These are phyloP conservation scores for Apophysomyces sp. DNA, from an alignment of 371 early-diverging fungal genomes.

Conservation along the genomic window DNA sequence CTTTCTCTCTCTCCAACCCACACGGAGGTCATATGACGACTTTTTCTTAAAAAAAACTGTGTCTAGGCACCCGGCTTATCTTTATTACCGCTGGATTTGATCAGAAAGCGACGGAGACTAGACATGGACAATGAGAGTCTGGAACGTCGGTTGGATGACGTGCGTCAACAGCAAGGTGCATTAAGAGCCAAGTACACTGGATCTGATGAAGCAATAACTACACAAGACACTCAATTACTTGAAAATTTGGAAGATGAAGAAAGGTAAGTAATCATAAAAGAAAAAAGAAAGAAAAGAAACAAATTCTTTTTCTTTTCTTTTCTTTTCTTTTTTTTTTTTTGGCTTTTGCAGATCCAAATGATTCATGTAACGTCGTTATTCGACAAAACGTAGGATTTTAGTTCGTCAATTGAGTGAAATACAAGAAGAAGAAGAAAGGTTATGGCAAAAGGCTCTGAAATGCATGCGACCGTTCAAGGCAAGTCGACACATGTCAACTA, in stretches of 20 bases:
- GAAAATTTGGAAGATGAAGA: constrained; percentile 42
- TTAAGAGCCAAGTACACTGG: constrained; percentile 29
- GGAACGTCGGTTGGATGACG: constrained; percentile 12
- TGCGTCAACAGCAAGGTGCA: constrained; percentile 33
- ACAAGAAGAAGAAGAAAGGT: constrained; percentile 16
- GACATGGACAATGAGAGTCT: constrained; percentile 26
- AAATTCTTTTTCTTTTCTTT: background rate
- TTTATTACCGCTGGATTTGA: constrained; percentile 33
- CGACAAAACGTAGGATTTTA: constrained; percentile 29
- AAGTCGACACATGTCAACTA: constrained; percentile 3
- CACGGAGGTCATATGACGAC: no score
- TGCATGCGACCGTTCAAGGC: constrained; percentile 26
- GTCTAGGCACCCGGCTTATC: constrained; percentile 46
- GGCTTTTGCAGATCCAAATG: no score
- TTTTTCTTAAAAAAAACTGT: background rate
- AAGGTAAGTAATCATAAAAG: constrained; percentile 20
- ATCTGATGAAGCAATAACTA: constrained; percentile 14
- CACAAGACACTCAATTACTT: constrained; percentile 37
- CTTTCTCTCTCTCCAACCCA: background rate
- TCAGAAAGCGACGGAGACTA: constrained; percentile 25
- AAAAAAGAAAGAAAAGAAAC: background rate
- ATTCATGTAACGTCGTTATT: no score
- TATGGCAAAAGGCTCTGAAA: constrained; percentile 15
- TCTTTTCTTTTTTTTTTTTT: background rate
- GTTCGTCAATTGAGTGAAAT: constrained; percentile 20